Conservation (phyloP, 2,329 filamentous ascomycete species). For the Cadophora gregata region DNA sequence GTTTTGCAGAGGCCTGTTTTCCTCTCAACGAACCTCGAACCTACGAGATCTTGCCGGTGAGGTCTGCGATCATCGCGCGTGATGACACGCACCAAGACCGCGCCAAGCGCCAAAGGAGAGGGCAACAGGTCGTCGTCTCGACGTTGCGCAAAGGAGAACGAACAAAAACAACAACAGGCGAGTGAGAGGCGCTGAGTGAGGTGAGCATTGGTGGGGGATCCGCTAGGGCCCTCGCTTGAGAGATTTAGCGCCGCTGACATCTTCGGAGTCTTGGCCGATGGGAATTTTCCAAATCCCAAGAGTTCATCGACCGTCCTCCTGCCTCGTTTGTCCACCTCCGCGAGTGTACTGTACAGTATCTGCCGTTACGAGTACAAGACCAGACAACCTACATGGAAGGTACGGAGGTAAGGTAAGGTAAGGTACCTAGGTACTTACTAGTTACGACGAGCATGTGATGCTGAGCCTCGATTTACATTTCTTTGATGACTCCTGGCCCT, state of each 20-base stretch:
- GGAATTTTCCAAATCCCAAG: constrained; percentile 9
- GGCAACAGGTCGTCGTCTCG: neutral
- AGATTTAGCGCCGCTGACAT: constrained; percentile 15
- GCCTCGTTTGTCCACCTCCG: neutral
- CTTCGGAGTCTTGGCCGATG: constrained; percentile 11
- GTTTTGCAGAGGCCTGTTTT: constrained; percentile 2
- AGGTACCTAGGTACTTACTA: no score
- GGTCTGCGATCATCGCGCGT: neutral
- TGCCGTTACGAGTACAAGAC: no score
- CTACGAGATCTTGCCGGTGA: neutral
- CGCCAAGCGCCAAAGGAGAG: constrained; percentile 2
- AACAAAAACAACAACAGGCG: constrained; percentile 5
- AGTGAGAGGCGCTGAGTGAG: neutral
- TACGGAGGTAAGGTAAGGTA: no score
- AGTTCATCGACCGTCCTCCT: neutral
- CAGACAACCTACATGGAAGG: no score
- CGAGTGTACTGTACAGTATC: no score
- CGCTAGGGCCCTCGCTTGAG: neutral
- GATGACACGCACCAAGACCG: neutral
- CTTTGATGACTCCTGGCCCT: neutral
- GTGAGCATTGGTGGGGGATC: neutral
- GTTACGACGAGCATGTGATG: neutral
- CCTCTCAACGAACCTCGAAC: neutral
- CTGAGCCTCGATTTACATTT: neutral
- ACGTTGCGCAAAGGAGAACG: neutral